These are phyloP conservation scores for Phellopilus nigrolimitatus DNA, from an alignment of 1,284 basidiomycete genomes.

Conservation along the genomic window DNA sequence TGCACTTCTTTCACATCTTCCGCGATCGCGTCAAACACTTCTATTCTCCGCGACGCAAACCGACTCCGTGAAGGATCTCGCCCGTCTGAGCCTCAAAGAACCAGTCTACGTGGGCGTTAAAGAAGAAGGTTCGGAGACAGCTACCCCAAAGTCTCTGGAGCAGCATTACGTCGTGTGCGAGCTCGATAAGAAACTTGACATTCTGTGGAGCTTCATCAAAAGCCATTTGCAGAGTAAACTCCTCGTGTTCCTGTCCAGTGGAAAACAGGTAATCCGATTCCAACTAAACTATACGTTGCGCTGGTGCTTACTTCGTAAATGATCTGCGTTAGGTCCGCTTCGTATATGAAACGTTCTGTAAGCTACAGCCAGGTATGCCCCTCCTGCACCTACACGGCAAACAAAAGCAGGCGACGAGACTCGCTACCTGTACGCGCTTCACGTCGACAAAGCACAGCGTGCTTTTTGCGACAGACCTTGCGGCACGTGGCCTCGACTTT, in stretches of 20 bases:
- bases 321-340: slow-evolving; percentile 69
- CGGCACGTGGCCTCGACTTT: slow-evolving; percentile 95
- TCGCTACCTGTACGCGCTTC: slow-evolving; percentile 82
- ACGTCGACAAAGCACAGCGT: slow-evolving; percentile 75
- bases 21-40: slow-evolving; percentile 84
- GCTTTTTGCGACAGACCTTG: slow-evolving; percentile 95
- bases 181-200: slow-evolving; percentile 86
- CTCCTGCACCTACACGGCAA: slow-evolving; percentile 94
- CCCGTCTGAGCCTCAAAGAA: slow-evolving; percentile 83
- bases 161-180: slow-evolving; percentile 88
- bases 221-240: slow-evolving; percentile 90
- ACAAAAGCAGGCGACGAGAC: slow-evolving; percentile 89
- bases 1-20: slow-evolving; percentile 86
- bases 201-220: slow-evolving; percentile 94
- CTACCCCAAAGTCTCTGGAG: slow-evolving; percentile 70
- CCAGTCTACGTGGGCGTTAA: slow-evolving; percentile 76
- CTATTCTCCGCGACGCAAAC: slow-evolving; percentile 98
- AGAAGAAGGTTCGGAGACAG: slow-evolving; percentile 37
- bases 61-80: slow-evolving; percentile 84
- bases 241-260: slow-evolving; percentile 92
- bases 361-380: slow-evolving; percentile 89
- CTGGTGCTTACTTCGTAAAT: slow-evolving; percentile 14
- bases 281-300: too few species aligned
- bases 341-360: slow-evolving; percentile 94
- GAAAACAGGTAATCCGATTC: slow-evolving; percentile 86